Conservation (phyloP, 345 rosid genomes). For the Trapa incisa region DNA sequence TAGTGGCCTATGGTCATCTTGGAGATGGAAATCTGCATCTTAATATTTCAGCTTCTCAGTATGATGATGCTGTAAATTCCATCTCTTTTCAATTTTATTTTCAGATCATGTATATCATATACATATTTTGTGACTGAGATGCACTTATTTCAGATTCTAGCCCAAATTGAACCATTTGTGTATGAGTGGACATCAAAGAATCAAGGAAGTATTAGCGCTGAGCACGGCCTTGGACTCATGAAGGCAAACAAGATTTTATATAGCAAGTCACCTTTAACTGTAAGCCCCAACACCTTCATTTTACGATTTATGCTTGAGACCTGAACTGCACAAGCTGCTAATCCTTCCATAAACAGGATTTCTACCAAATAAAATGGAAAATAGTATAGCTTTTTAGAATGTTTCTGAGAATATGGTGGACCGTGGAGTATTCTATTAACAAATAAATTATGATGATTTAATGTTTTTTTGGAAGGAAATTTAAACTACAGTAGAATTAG, state of each 20-base stretch:
- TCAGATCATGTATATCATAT: neutral
- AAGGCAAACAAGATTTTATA: slow-evolving; percentile 73
- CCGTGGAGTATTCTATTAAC: no score
- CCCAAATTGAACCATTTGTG: slow-evolving; percentile 73
- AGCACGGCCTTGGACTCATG: slow-evolving; percentile 95
- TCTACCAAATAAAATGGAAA: neutral
- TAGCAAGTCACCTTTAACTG: slow-evolving; percentile 69
- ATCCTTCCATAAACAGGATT: neutral
- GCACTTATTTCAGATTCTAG: slow-evolving; percentile 42
- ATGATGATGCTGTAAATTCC: slow-evolving; percentile 47
- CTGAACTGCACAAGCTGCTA: neutral
- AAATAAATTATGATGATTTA: no score
- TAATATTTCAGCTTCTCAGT: slow-evolving; percentile 57
- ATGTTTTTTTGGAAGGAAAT: no score
- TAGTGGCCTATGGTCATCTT: slow-evolving; percentile 84
- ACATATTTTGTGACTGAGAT: neutral
- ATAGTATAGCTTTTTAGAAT: neutral
- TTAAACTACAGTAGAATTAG: neutral
- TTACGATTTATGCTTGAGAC: neutral
- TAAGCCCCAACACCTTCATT: slow-evolving; percentile 19
- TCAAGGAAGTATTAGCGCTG: slow-evolving; percentile 91
- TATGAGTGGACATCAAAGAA: slow-evolving; percentile 90
- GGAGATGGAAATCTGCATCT: slow-evolving; percentile 95
- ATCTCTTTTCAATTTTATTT: slow-evolving; percentile 1
- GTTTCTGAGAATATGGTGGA: no score